These are phyloP conservation scores for Phellopilus nigrolimitatus DNA, from an alignment of 1,284 basidiomycete species.

Conservation along the genomic window DNA sequence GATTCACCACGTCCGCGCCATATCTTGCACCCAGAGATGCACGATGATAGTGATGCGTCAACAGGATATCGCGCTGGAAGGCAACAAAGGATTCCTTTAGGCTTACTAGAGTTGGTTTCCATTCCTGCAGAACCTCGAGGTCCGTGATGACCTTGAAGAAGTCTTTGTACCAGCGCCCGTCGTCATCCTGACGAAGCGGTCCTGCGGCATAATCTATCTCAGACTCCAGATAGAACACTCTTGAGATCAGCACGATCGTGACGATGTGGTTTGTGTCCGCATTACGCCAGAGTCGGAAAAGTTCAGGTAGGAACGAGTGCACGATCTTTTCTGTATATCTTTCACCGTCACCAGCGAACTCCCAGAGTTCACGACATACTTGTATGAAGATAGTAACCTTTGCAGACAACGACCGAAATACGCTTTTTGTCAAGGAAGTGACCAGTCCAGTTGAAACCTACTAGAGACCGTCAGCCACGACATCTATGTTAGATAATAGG, in stretches of 20 bases:
- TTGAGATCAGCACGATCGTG: slow-evolving; percentile 91
- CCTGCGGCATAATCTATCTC: slow-evolving; percentile 78
- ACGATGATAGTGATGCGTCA: slow-evolving; percentile 81
- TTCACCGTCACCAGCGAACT: slow-evolving; percentile 95
- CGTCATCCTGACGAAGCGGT: slow-evolving; percentile 68
- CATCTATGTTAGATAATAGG: slow-evolving; percentile 3
- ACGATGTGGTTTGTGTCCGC: slow-evolving; percentile 89
- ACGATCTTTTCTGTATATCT: slow-evolving; percentile 96
- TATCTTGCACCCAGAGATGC: slow-evolving; percentile 35
- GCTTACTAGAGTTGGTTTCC: slow-evolving; percentile 80
- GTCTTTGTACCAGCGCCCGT: slow-evolving; percentile 87
- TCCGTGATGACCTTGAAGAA: slow-evolving; percentile 95
- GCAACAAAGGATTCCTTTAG: slow-evolving; percentile 87
- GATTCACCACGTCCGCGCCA: background rate
- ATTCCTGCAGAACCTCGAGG: slow-evolving; percentile 82
- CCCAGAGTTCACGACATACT: slow-evolving; percentile 94
- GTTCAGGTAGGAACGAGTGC: slow-evolving; percentile 83
- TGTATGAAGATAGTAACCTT: slow-evolving; percentile 93
- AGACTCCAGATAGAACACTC: slow-evolving; percentile 85
- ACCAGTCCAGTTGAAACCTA: slow-evolving; percentile 81
- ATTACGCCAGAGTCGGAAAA: slow-evolving; percentile 81
- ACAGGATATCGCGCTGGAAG: slow-evolving; percentile 82
- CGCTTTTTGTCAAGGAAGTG: slow-evolving; percentile 79
- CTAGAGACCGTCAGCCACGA: slow-evolving; percentile 14
- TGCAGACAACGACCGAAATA: slow-evolving; percentile 89